Conservation (phyloP, 169 alveolate genomes). For the Plasmodium fragile region DNA sequence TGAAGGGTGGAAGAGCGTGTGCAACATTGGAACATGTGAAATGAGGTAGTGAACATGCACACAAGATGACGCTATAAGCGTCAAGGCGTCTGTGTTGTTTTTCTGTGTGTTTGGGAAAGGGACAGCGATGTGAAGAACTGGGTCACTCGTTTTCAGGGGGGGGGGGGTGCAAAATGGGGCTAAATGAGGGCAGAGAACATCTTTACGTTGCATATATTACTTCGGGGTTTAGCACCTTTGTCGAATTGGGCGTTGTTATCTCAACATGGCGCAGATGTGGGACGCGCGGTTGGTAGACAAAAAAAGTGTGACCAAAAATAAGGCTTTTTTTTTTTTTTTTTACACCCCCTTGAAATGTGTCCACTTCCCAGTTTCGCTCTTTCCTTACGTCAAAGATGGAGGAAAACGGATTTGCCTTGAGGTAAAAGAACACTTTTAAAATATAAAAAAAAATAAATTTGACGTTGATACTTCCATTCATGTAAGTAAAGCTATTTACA, state of each 20-base stretch:
- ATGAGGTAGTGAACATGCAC: background rate
- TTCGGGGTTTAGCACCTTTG: background rate
- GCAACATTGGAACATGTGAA: background rate
- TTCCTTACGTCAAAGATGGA: constrained; percentile 70
- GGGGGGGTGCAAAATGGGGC: background rate
- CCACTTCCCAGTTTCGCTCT: background rate
- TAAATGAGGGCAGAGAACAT: background rate
- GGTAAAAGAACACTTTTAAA: constrained; percentile 39
- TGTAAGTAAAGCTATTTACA: constrained; percentile 55
- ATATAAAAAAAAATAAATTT: constrained; percentile 66
- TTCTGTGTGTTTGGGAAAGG: background rate
- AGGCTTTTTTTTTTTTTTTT: background rate
- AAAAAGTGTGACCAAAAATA: background rate
- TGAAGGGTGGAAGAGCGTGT: background rate
- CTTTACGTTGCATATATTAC: background rate
- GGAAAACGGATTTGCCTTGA: constrained; percentile 56
- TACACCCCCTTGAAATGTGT: background rate
- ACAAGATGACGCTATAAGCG: background rate
- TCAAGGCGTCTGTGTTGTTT: background rate
- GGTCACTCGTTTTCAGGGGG: background rate
- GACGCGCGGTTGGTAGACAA: background rate
- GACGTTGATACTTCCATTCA: constrained; percentile 49
- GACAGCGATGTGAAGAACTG: background rate
- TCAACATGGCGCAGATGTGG: background rate
- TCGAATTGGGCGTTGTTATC: background rate